These are phyloP conservation scores for Populus simonii DNA, from an alignment of 345 rosid species.

Conservation along the genomic window DNA sequence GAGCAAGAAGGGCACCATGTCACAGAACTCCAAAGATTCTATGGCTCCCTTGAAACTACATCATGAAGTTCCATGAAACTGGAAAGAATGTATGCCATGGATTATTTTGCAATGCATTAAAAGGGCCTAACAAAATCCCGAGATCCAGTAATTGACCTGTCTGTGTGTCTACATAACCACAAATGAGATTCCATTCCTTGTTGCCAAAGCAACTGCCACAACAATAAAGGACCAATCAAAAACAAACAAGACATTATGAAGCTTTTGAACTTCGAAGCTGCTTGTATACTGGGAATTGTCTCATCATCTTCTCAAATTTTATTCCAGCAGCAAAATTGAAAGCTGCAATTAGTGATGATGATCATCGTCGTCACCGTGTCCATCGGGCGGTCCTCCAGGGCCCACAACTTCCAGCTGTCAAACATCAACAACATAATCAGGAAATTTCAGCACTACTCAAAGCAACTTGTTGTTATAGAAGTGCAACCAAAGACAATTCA, in stretches of 20 bases:
- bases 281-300: slow-evolving; percentile 36
- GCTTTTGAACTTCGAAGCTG: slow-evolving; percentile 26
- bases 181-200: slow-evolving; percentile 14
- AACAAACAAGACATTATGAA: slow-evolving; percentile 21
- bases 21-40: not conserved
- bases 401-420: slow-evolving; percentile 87
- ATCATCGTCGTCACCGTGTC: slow-evolving; percentile 53
- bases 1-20: not conserved
- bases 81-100: slow-evolving; percentile 37
- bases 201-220: slow-evolving; percentile 36
- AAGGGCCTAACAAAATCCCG: slow-evolving; percentile 25
- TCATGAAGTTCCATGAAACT: slow-evolving; percentile 19
- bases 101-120: slow-evolving; percentile 41
- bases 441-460: slow-evolving; percentile 1
- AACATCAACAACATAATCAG: slow-evolving; percentile 13
- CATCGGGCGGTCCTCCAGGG: slow-evolving; percentile 86
- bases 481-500: not conserved
- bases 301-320: slow-evolving; percentile 31
- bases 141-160: slow-evolving; percentile 28
- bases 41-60: slow-evolving; percentile 19
- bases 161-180: slow-evolving; percentile 24
- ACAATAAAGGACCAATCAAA: slow-evolving; percentile 20
- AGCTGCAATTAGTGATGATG: slow-evolving; percentile 29
- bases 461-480: not conserved
- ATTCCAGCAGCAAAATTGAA: slow-evolving; percentile 14